Evolutionary conservation across 2,329 filamentous ascomycete species (phyloP).

Genomic region (Biscogniauxia sp.): DNA sequence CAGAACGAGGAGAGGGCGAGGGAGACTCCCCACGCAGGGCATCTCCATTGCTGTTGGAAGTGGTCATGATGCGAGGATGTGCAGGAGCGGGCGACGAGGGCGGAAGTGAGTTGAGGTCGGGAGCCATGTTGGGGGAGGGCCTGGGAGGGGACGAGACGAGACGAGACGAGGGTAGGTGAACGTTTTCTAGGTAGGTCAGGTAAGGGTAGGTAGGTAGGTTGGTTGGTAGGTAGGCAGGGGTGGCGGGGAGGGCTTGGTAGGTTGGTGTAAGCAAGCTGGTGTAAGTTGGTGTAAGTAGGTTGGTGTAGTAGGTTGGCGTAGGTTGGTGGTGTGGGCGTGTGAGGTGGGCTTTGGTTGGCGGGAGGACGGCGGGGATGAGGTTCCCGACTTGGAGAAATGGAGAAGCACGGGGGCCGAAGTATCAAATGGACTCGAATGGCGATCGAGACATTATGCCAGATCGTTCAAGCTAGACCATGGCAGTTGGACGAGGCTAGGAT

Average conservation of each 20-base stretch:
- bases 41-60: constrained; percentile 30
- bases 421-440: background rate
- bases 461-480: background rate
- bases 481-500: background rate
- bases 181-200: background rate
- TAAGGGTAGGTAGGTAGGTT: background rate
- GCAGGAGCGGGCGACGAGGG: constrained; percentile 41
- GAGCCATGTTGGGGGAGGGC: constrained; percentile 41
- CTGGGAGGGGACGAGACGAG: too few species aligned
- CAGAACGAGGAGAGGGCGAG: constrained; percentile 61
- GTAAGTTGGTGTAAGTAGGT: background rate
- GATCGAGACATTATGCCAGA: background rate
- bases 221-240: background rate
- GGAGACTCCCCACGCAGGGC: constrained; percentile 46
- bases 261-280: background rate
- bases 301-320: background rate
- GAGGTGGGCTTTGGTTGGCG: background rate
- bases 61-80: constrained; percentile 37
- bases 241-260: too few species aligned
- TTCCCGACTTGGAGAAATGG: background rate
- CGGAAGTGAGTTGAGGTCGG: constrained; percentile 60
- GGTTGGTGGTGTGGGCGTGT: background rate
- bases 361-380: background rate
- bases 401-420: background rate
- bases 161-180: background rate